Base-by-base conservation (phyloP, 2,329 filamentous ascomycete species). In the Monosporascus sp. region DNA sequence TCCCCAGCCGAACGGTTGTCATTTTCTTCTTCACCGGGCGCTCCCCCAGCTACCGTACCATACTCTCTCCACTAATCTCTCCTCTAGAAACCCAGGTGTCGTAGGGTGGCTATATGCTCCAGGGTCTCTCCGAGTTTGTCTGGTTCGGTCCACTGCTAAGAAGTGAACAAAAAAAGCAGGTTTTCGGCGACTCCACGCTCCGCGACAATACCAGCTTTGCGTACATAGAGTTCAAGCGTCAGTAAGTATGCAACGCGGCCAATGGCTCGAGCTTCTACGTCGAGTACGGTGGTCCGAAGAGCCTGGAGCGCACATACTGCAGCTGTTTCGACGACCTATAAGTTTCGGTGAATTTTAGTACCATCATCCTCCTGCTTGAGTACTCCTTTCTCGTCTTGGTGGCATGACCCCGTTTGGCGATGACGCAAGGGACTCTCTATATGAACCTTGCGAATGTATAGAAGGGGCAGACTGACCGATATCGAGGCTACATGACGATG, bases 161-260 rank as follows among this genome's bases (percentile, higher is more conserved):
- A 2, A 20, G 2, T 24, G 17, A 4, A 7, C 6, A 17, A 20
- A 27, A 27, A 8, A 43, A n/a, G n/a, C n/a, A 68, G 65, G 63
- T 63, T 37, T 67, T 66, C 51, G 65, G 63, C 47, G 61, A 60
- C n/a, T 60, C 63, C 0, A 14, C 24, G 4, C 65, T 65, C 20
- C 37, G 2, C 15, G 37, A 60, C 49, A 63, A 63, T 45, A 57
- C 64, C 8, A 64, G 64, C 49, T 67, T 68, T 54, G 65, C 65
- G 38, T 68, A 64, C 54, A 60, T 63, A 3, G 63, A 66, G 53
- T 68, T 62, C 64, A 67, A 67, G 60, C 67, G 65, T 60, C 65
- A 68, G 58, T 67, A 64, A 57, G 65, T 62, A 56, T 68, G 65
- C 60, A 58, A 60, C 49, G 41, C 50, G n/a, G 53, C 53, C 37